A percentile compares a stretch with the other conserved stretches of the same genome.
phyloP scores from a whole-genome alignment of 441 rosid species.

The Viola pubescens region DNA sequence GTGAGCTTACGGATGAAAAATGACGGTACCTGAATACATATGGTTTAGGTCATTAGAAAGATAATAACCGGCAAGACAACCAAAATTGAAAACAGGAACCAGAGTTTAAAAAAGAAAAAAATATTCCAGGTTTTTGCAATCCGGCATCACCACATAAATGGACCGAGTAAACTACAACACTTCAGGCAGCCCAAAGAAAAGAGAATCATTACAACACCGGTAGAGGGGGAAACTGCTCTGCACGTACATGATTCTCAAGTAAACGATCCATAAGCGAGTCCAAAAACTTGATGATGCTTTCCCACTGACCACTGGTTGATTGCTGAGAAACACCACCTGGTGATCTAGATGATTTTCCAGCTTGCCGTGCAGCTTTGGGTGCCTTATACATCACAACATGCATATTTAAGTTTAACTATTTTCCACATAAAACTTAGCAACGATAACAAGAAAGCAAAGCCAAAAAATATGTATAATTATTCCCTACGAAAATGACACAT shows the following conservation, averaged over 20 bases:
- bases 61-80: neutral
- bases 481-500: too few species aligned
- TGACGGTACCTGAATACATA: slow-evolving; percentile 68
- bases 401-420: neutral
- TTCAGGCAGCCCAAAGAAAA: neutral
- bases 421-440: slow-evolving; percentile 6
- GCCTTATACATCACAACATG: slow-evolving; percentile 37
- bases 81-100: neutral
- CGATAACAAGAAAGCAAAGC: slow-evolving; percentile 4
- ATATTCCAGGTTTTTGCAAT: neutral
- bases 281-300: slow-evolving; percentile 83
- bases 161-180: neutral
- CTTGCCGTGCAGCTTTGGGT: slow-evolving; percentile 69
- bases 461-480: neutral
- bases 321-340: slow-evolving; percentile 63
- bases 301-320: slow-evolving; percentile 76
- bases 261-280: slow-evolving; percentile 77
- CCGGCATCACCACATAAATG: too few species aligned
- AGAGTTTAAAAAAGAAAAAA: neutral
- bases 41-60: slow-evolving; percentile 14
- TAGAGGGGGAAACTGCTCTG: slow-evolving; percentile 4
- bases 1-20: slow-evolving; percentile 93
- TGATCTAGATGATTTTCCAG: slow-evolving; percentile 78
- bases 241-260: slow-evolving; percentile 76
- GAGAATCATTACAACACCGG: neutral